Conservation (phyloP, 2,329 filamentous ascomycete genomes). For the Zarea fungicola region DNA sequence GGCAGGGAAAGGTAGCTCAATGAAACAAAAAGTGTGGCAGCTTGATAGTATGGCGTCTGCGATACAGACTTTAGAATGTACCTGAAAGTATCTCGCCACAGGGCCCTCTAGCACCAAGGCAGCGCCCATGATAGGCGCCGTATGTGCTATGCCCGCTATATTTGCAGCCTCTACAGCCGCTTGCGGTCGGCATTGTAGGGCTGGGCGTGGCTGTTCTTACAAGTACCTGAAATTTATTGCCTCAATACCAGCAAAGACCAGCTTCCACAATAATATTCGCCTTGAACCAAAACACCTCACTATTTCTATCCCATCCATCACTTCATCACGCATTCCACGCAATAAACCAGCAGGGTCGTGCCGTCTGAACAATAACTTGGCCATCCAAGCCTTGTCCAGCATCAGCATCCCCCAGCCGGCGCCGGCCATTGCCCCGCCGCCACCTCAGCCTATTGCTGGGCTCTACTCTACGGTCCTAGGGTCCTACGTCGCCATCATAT, state of each 20-base stretch:
- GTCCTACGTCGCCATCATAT: too few relatives aligned
- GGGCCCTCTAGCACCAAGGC: not conserved
- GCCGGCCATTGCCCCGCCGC: slow-evolving; percentile 4
- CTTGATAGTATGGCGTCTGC: too few relatives aligned
- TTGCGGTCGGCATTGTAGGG: not conserved
- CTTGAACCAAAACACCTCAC: not conserved
- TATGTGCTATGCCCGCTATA: slow-evolving; percentile 5
- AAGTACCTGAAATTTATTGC: not conserved
- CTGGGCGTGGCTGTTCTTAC: not conserved
- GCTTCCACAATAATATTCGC: not conserved
- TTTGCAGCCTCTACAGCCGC: not conserved
- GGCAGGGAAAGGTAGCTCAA: not conserved
- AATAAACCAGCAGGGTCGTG: too few relatives aligned
- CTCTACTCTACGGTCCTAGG: slow-evolving; percentile 8
- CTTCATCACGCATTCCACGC: not conserved
- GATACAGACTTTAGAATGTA: not conserved
- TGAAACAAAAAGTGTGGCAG: not conserved
- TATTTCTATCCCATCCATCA: not conserved
- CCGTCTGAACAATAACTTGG: too few relatives aligned
- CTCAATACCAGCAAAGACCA: not conserved
- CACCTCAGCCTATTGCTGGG: slow-evolving; percentile 10
- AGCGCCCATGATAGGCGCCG: not conserved
- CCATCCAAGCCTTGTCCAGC: not conserved
- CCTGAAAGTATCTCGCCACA: not conserved
- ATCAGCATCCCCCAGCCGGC: not conserved